phyloP scores from a whole-genome alignment of 352 stramenopile genomes.

The Globisporangium okanoganense region DNA sequence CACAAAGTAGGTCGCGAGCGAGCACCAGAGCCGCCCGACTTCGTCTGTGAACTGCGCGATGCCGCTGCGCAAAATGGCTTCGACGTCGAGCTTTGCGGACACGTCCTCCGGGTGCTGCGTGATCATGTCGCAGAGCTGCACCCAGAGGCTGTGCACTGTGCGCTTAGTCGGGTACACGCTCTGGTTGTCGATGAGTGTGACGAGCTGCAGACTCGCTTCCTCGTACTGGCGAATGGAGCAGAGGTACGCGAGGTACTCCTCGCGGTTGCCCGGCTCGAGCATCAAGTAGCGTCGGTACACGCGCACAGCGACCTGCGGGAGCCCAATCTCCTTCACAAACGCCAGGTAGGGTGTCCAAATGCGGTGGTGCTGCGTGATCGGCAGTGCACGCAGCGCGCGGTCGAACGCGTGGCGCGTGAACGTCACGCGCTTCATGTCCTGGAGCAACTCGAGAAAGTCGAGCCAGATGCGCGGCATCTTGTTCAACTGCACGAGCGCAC shows the following conservation, averaged over 20 bases:
- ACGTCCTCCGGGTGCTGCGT: slow-evolving; percentile 92
- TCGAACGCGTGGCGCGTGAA: slow-evolving; percentile 90
- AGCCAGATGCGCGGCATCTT: slow-evolving; percentile 98
- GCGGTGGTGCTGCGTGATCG: slow-evolving; percentile 97
- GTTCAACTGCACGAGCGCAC: slow-evolving; percentile 87
- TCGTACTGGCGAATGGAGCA: slow-evolving; percentile 63
- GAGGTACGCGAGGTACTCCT: slow-evolving; percentile 82
- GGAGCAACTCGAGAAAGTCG: slow-evolving; percentile 81
- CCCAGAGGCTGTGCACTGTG: slow-evolving; percentile 95
- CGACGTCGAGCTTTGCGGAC: slow-evolving; percentile 89
- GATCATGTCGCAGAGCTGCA: slow-evolving; percentile 96
- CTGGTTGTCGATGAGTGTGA: slow-evolving; percentile 73
- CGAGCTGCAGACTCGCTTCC: slow-evolving; percentile 84
- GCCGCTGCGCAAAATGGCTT: slow-evolving; percentile 93
- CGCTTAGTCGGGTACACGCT: slow-evolving; percentile 36
- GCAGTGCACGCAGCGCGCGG: slow-evolving; percentile 92
- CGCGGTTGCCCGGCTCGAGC: slow-evolving; percentile 67
- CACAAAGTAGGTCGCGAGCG: slow-evolving; percentile 97
- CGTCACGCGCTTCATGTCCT: slow-evolving; percentile 76
- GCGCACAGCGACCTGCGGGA: slow-evolving; percentile 75
- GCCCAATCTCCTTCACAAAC: slow-evolving; percentile 82
- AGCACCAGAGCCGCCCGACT: slow-evolving; percentile 96
- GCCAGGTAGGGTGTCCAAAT: slow-evolving; percentile 93
- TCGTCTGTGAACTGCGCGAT: slow-evolving; percentile 94
- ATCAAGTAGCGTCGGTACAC: slow-evolving; percentile 89